Conservation (phyloP, 2,329 filamentous ascomycete genomes). For the Lachnellula willkommii region DNA sequence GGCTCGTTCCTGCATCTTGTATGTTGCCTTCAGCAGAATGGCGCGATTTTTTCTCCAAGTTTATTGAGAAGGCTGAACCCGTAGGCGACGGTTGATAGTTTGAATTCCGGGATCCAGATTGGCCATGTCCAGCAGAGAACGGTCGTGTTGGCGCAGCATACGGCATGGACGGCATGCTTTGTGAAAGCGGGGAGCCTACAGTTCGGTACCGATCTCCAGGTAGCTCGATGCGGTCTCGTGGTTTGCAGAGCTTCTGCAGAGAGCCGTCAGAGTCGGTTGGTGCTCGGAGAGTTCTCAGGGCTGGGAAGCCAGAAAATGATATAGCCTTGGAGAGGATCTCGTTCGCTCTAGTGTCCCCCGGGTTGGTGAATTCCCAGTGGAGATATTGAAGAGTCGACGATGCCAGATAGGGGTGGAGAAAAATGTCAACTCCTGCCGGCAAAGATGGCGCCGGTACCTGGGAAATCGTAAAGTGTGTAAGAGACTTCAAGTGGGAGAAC, state of each 20-base stretch:
- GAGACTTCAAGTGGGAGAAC: conserved; percentile 47
- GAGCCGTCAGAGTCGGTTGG: conserved; percentile 65
- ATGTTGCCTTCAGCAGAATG: conserved; percentile 1
- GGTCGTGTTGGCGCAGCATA: conserved; percentile 14
- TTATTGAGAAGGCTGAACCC: conserved; percentile 18
- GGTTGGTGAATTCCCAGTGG: conserved; percentile 55
- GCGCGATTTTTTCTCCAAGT: conserved; percentile 7
- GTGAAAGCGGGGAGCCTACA: conserved; percentile 15
- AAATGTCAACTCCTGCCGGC: conserved; percentile 50
- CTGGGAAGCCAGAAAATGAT: conserved; percentile 55
- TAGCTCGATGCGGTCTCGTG: conserved; percentile 24
- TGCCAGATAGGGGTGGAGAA: conserved; percentile 60
- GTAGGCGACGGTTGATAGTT: conserved; percentile 14
- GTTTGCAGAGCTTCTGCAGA: conserved; percentile 62
- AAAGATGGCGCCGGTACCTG: conserved; percentile 52
- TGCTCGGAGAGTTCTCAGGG: conserved; percentile 52
- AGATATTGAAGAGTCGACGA: conserved; percentile 48
- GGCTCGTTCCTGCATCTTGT: conserved; percentile 34
- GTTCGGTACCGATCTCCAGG: conserved; percentile 26
- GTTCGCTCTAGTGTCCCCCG: conserved; percentile 45
- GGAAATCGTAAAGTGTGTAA: conserved; percentile 49
- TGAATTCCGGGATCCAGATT: conserved; percentile 10
- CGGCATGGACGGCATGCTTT: conserved; percentile 11
- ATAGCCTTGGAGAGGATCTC: conserved; percentile 61
- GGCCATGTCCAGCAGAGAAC: conserved; percentile 12